A percentile compares a stretch with the other conserved stretches of the same genome.
Conservation (phyloP, 805 yeast species). For the Tetrapisispora nanseiensis region DNA sequence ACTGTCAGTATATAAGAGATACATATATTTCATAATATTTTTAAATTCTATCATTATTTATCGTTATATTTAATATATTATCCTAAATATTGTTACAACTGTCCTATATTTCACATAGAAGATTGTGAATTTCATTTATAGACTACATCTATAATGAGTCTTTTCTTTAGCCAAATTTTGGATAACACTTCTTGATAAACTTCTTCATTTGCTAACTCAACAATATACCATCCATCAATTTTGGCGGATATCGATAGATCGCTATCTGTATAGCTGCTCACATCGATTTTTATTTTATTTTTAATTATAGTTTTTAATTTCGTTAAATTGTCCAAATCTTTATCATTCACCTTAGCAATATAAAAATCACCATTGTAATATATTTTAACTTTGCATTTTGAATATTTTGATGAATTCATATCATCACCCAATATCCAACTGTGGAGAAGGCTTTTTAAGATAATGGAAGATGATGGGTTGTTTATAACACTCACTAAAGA, state of each 20-base stretch:
- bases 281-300: conserved; percentile 2
- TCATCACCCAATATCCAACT: conserved; percentile 6
- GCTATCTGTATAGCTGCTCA: background rate
- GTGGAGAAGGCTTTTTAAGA: conserved; percentile 3
- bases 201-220: conserved; percentile 10
- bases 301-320: conserved; percentile 7
- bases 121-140: background rate
- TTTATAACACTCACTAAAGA: background rate
- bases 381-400: conserved; percentile 14
- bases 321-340: conserved; percentile 8
- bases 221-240: conserved; percentile 16
- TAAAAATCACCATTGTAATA: conserved; percentile 15
- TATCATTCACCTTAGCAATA: conserved; percentile 11
- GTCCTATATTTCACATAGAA: too few species aligned
- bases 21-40: background rate
- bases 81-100: background rate
- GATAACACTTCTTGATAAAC: conserved; percentile 9
- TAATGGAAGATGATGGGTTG: background rate
- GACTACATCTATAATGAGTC: conserved; percentile 7
- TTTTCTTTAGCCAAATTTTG: conserved; percentile 5
- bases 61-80: background rate
- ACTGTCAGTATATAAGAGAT: too few species aligned
- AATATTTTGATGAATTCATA: background rate
- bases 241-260: conserved; percentile 6
- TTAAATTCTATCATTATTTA: background rate